Conservation (phyloP, 1,284 basidiomycete genomes). For the Meripilus lineatus region DNA sequence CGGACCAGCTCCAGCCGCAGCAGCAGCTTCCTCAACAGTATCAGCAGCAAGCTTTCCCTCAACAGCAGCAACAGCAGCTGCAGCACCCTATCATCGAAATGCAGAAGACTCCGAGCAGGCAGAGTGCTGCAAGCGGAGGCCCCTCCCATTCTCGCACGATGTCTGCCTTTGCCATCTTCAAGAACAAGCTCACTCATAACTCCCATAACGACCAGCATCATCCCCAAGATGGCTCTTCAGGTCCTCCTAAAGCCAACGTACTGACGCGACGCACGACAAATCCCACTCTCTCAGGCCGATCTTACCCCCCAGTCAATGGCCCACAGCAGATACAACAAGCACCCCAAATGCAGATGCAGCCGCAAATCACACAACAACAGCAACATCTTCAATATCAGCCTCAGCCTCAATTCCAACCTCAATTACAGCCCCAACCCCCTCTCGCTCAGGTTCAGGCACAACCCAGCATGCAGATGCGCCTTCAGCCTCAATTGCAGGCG, state of each 20-base stretch:
- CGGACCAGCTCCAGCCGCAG: conserved; percentile 17
- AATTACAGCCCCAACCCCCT: too few relatives aligned
- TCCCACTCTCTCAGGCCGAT: background rate
- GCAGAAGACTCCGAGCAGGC: conserved; percentile 13
- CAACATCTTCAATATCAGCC: background rate
- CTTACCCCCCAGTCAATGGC: background rate
- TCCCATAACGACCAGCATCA: background rate
- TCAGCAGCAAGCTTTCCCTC: conserved; percentile 12
- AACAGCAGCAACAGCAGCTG: conserved; percentile 18
- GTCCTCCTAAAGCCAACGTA: background rate
- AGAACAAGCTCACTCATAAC: conserved; percentile 4
- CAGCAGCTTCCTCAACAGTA: conserved; percentile 13
- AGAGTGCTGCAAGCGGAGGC: background rate
- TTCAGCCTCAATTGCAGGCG: too few relatives aligned
- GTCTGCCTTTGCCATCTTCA: conserved; percentile 22
- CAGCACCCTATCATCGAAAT: conserved; percentile 6
- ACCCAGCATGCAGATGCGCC: too few relatives aligned
- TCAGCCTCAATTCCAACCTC: background rate
- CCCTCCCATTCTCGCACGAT: conserved; percentile 15
- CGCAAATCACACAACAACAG: too few relatives aligned
- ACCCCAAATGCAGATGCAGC: background rate
- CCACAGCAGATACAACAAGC: background rate
- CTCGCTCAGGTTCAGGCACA: too few relatives aligned
- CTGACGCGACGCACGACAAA: conserved; percentile 1
- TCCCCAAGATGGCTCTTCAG: background rate